A percentile compares a stretch with the other conserved stretches of the same genome.
Evolutionary conservation across 1,284 basidiomycete genomes (phyloP).

Genomic region (Trichosporon ovoides): DNA sequence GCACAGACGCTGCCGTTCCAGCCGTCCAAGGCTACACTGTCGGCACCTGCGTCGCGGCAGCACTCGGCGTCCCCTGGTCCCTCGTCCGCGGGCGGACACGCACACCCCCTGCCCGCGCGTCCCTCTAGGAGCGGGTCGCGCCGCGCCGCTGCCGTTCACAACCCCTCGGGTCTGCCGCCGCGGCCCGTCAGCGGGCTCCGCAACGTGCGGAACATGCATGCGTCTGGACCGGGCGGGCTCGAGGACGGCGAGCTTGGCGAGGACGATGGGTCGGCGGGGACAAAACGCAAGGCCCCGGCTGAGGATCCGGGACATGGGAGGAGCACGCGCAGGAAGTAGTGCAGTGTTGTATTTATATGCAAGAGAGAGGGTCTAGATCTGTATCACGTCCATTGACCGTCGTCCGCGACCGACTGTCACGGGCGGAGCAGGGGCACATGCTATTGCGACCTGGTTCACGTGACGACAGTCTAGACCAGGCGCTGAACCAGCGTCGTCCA

Average conservation of each 20-base stretch:
- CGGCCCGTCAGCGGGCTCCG: neutral
- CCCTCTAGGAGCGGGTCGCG: neutral
- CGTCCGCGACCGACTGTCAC: neutral
- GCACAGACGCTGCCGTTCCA: neutral
- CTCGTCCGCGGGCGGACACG: neutral
- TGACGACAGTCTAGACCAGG: too few species aligned
- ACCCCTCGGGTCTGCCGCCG: neutral
- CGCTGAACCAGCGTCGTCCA: too few species aligned
- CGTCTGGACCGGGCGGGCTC: neutral
- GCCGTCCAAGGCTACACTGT: neutral
- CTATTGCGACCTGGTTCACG: too few species aligned
- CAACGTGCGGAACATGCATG: neutral
- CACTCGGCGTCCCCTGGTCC: neutral
- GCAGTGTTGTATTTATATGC: slow-evolving; percentile 5
- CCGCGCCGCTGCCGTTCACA: neutral
- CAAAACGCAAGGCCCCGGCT: neutral
- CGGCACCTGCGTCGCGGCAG: slow-evolving; percentile 2
- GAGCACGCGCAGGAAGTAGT: neutral
- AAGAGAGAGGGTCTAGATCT: neutral
- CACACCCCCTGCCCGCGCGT: neutral
- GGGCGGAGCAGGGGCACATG: neutral
- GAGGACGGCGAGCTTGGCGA: slow-evolving; percentile 1
- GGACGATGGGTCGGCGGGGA: neutral
- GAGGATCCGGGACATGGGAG: neutral
- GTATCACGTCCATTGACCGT: neutral